Percentiles rank a stretch among this genome's conserved stretches.
Conservation (phyloP, 176 grass and related monocot genomes). For the sorghum (Sorghum bicolor) region DNA sequence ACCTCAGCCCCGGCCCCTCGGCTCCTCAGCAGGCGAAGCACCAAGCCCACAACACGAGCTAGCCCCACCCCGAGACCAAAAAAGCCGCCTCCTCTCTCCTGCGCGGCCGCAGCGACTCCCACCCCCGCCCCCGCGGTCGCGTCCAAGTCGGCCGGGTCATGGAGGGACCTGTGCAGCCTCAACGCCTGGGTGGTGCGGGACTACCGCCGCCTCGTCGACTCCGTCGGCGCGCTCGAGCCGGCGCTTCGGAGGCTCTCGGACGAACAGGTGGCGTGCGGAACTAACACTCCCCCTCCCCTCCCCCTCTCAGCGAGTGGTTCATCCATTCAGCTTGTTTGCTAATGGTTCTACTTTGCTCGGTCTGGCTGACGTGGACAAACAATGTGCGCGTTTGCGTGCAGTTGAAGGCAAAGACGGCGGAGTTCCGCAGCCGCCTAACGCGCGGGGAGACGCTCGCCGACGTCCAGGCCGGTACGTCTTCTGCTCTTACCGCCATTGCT, state of each 20-base stretch:
- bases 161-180: slow-evolving; percentile 72
- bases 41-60: not conserved
- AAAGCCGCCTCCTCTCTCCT: slow-evolving; percentile 2
- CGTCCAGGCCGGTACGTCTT: slow-evolving; percentile 59
- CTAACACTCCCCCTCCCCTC: not conserved
- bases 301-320: not conserved
- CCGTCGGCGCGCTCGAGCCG: slow-evolving; percentile 62
- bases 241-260: slow-evolving; percentile 69
- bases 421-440: slow-evolving; percentile 60
- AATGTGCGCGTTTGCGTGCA: slow-evolving; percentile 28
- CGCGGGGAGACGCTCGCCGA: slow-evolving; percentile 75
- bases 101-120: slow-evolving; percentile 3
- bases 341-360: not conserved
- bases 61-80: not conserved
- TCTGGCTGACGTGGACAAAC: not conserved
- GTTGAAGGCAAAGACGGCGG: slow-evolving; percentile 70
- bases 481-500: not conserved
- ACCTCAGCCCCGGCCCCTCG: not conserved
- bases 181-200: slow-evolving; percentile 85
- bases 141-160: slow-evolving; percentile 15
- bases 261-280: slow-evolving; percentile 57
- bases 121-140: not conserved
- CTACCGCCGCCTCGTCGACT: slow-evolving; percentile 71
- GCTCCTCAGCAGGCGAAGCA: not conserved
- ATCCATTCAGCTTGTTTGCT: not conserved